Conservation (phyloP, 2,329 filamentous ascomycete species). For the Talaromyces islandicus region DNA sequence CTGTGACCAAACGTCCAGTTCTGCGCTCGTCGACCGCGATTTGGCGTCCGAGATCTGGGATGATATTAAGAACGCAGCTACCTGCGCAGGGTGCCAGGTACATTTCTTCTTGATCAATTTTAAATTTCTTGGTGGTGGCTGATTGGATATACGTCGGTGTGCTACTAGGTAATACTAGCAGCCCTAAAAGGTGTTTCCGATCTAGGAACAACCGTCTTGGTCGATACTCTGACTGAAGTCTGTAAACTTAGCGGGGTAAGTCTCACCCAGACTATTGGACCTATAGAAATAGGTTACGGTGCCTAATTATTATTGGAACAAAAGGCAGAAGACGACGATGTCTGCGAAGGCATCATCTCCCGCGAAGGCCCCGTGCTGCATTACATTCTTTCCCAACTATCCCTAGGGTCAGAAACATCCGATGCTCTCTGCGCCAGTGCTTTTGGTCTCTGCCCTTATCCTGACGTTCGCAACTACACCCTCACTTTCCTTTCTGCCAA, state of each 20-base stretch:
- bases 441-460: conserved; percentile 48
- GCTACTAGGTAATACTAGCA: conserved; percentile 26
- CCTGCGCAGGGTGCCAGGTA: conserved; percentile 25
- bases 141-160: neutral
- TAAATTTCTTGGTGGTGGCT: neutral
- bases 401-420: conserved; percentile 45
- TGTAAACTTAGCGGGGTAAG: conserved; percentile 30
- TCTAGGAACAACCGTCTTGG: conserved; percentile 40
- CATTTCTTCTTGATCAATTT: neutral
- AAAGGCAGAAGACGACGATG: conserved; percentile 47
- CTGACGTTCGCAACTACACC: conserved; percentile 37
- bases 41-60: conserved; percentile 16
- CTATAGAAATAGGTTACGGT: neutral
- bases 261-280: neutral
- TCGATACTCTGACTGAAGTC: conserved; percentile 30
- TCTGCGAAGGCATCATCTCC: conserved; percentile 47
- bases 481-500: conserved; percentile 40
- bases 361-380: conserved; percentile 51
- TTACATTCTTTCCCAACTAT: conserved; percentile 44
- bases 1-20: neutral
- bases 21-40: neutral
- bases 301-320: neutral
- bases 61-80: conserved; percentile 22
- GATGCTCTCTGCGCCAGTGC: conserved; percentile 47
- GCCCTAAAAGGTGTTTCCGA: conserved; percentile 39